Conservation (phyloP, 2,329 filamentous ascomycete species). For the Dactylellina sp. region DNA sequence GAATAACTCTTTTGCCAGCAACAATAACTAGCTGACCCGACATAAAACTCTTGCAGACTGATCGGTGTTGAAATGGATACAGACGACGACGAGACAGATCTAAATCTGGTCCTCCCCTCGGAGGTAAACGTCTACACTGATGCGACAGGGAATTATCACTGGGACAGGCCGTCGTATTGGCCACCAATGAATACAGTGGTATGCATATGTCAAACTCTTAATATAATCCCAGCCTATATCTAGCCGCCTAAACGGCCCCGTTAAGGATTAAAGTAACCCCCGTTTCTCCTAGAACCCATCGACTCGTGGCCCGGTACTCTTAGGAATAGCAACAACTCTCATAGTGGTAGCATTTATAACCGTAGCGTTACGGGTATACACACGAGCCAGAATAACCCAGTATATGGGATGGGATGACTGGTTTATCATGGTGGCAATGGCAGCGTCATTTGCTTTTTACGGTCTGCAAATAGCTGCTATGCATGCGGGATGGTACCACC, state of each 20-base stretch:
- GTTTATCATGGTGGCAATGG: constrained; percentile 47
- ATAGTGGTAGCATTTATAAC: constrained; percentile 17
- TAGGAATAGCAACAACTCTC: constrained; percentile 19
- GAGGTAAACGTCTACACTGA: constrained; percentile 3
- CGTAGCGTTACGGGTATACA: constrained; percentile 36
- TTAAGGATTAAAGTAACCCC: background rate
- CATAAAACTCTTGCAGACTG: too few relatives aligned
- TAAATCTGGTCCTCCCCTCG: background rate
- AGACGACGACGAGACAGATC: background rate
- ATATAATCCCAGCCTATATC: too few relatives aligned
- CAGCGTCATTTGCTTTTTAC: constrained; percentile 31
- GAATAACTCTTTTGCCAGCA: too few relatives aligned
- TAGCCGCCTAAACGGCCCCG: too few relatives aligned
- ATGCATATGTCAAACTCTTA: background rate
- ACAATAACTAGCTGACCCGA: too few relatives aligned
- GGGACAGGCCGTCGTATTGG: constrained; percentile 24
- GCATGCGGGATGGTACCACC: constrained; percentile 33
- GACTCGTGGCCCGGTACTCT: constrained; percentile 2
- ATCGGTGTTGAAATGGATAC: too few relatives aligned
- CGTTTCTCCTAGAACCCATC: constrained; percentile 10
- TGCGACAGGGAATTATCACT: constrained; percentile 26
- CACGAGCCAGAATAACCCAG: constrained; percentile 24
- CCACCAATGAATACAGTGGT: constrained; percentile 31
- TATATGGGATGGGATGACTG: constrained; percentile 54
- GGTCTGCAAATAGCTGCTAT: constrained; percentile 28